Base-by-base conservation (phyloP, 768 basidiomycete genomes). In the Leccinum sublutescens region DNA sequence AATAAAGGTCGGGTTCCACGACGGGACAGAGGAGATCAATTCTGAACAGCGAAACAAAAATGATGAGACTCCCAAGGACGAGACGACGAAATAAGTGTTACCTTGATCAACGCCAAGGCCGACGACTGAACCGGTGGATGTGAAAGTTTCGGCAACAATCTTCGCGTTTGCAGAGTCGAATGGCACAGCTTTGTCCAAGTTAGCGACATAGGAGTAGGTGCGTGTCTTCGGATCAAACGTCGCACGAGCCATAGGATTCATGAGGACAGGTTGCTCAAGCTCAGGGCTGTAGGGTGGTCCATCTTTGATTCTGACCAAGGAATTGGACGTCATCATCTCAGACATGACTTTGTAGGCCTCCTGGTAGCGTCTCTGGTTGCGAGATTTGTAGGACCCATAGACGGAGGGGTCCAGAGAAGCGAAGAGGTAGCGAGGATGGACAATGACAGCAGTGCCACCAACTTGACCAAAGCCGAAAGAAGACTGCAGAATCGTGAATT, bases 381-480 rank as follows among this genome's bases (percentile, higher is more conserved):
- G 86, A 59, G 71, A 73, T 73, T 80, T 82, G 80, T 99, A 98
- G n/a, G 79, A 76, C 53, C 86, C 83, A 66, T 95, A 95, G 61
- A 80, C 74, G n/a, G 84, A 79, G 1, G 92, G 85, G 60, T 94
- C 86, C 38, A 98, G 77, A 10, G 89, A 81, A 43, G 89, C 96
- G 63, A 95, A 86, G 62, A 97, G 82, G 77, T 92, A 93, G 64
- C 93, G 89, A 62, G 97, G 95, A 72, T 98, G 88, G 52, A 98
- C 71, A 67, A 98, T 79, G 63, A 95, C 82, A 48, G 88, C 91
- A 57, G 86, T 91, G 56, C 97, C 97, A 55, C 97, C 97, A 62
- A 98, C 96, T 83, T 98, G 97, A 67, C 97, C 95, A 79, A 98
- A 98, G 63, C 97, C 96, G 76, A 96, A 96, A 14, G 93, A 95